Evolutionary conservation across 139 green algal genomes (phyloP), one percentile per base, ranked within the genome.

Genomic region (Mesotaenium endlicherianum): DNA sequence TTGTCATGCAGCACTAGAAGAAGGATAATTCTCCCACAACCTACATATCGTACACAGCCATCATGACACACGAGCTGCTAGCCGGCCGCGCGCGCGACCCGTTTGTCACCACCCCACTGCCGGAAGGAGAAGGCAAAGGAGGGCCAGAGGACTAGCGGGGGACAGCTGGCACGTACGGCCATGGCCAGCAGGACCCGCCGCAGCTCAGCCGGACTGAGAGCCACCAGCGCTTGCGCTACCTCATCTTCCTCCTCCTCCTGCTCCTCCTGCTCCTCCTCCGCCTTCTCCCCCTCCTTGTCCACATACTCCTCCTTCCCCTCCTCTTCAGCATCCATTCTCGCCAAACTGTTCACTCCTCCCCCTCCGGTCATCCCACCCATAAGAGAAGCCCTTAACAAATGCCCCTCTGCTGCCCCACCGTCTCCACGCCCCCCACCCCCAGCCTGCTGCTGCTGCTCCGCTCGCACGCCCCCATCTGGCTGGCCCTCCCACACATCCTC

Each of bases 131-230:
- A 64, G 26, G 50, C 20, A 26, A 64, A 64, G 26, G 20, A 64
- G 50, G n/a, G n/a, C n/a, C n/a, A n/a, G n/a, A n/a, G n/a, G n/a
- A n/a, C n/a, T n/a, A n/a, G n/a, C n/a, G n/a, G n/a, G n/a, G n/a
- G n/a, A n/a, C n/a, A n/a, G n/a, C n/a, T n/a, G n/a, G 49, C 49
- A 59, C 70, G 72, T 74, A 81, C 74, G 31, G 44, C 74, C 74
- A 81, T 81, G 31, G 38, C 74, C 38, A 71, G 74, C 3, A 81
- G 74, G 3, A 81, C 38, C 40, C 74, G 4, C 57, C 6, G 74
- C 38, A 81, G 43, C 44, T 55, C 31, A 26, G 31, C 38, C 39
- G 74, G 41, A 3, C 71, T 17, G 31, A 72, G 36, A 72, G 74
- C 14, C 43, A 36, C 74, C 6, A 81, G 11, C 5, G 71, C 43